Conservation (phyloP, 495 filamentous ascomycete species). For the Acidiella bohemica region DNA sequence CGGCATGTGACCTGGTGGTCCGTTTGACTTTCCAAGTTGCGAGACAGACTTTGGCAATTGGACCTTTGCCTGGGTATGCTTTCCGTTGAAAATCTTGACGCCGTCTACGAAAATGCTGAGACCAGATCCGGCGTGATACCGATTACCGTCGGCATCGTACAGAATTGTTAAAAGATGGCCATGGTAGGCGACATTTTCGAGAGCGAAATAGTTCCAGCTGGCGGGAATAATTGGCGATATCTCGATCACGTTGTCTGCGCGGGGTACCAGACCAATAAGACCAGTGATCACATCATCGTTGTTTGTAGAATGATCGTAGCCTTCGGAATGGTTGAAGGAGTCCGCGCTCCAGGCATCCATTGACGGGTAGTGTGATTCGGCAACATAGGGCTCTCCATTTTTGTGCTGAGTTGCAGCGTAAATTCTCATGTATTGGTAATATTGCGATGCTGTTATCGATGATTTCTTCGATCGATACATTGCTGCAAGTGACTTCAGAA, state of each 20-base stretch:
- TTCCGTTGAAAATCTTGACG: too few relatives aligned
- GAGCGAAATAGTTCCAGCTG: slow-evolving; percentile 34
- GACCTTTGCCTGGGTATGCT: too few relatives aligned
- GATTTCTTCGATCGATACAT: slow-evolving; percentile 11
- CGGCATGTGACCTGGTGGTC: too few relatives aligned
- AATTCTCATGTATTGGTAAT: slow-evolving; percentile 25
- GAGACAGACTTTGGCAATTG: too few relatives aligned
- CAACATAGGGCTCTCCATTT: slow-evolving; percentile 32
- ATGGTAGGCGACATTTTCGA: slow-evolving; percentile 35
- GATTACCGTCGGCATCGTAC: slow-evolving; percentile 30
- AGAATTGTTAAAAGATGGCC: slow-evolving; percentile 31
- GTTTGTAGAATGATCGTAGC: slow-evolving; percentile 36
- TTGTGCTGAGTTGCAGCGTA: slow-evolving; percentile 35
- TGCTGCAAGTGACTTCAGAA: slow-evolving; percentile 22
- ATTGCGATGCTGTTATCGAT: slow-evolving; percentile 20
- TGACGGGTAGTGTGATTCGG: slow-evolving; percentile 35
- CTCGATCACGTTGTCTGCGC: slow-evolving; percentile 25
- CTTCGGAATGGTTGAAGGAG: slow-evolving; percentile 31
- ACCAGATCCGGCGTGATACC: slow-evolving; percentile 23
- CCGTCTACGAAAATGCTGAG: slow-evolving; percentile 31
- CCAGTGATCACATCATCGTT: slow-evolving; percentile 37
- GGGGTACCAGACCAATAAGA: slow-evolving; percentile 32
- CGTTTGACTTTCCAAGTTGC: too few relatives aligned
- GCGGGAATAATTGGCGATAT: slow-evolving; percentile 32
- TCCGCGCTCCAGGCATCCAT: slow-evolving; percentile 33